phyloP scores from a whole-genome alignment of 2,329 filamentous ascomycete genomes.

The Exophiala aquamarina region DNA sequence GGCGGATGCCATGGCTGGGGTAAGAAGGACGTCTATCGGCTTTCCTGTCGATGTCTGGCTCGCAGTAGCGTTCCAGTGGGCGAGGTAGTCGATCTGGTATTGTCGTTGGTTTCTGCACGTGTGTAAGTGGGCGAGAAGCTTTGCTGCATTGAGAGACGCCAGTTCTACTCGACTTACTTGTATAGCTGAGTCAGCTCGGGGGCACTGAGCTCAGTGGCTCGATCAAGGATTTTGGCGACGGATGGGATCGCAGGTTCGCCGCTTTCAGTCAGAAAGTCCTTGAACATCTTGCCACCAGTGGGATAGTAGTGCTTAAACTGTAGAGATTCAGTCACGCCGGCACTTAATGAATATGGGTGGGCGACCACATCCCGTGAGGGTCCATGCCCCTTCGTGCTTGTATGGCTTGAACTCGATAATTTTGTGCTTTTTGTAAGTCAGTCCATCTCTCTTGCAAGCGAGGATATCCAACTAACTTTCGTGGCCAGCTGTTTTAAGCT shows the following conservation, averaged over 20 bases:
- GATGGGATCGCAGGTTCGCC: slow-evolving; percentile 5
- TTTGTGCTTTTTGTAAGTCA: too few species aligned
- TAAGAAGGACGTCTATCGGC: slow-evolving; percentile 52
- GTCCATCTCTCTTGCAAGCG: too few species aligned
- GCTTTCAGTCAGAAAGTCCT: not conserved
- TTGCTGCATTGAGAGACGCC: too few species aligned
- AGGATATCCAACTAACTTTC: slow-evolving; percentile 3
- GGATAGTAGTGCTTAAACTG: slow-evolving; percentile 1
- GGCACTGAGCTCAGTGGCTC: not conserved
- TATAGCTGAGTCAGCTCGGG: not conserved
- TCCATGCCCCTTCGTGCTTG: slow-evolving; percentile 50
- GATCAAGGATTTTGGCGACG: not conserved
- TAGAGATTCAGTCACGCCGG: not conserved
- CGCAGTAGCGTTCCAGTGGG: slow-evolving; percentile 61
- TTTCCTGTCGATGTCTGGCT: slow-evolving; percentile 42
- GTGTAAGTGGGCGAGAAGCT: too few species aligned
- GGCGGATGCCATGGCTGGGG: slow-evolving; percentile 28
- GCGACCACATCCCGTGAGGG: slow-evolving; percentile 27
- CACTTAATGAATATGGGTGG: not conserved
- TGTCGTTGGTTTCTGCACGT: slow-evolving; percentile 56
- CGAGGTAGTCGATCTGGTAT: slow-evolving; percentile 58
- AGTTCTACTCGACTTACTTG: not conserved
- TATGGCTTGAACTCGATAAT: slow-evolving; percentile 53
- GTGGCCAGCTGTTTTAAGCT: slow-evolving; percentile 36
- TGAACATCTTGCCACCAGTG: not conserved